These are phyloP conservation scores for Populus hybrid DNA, from an alignment of 441 rosid genomes.

Conservation along the genomic window DNA sequence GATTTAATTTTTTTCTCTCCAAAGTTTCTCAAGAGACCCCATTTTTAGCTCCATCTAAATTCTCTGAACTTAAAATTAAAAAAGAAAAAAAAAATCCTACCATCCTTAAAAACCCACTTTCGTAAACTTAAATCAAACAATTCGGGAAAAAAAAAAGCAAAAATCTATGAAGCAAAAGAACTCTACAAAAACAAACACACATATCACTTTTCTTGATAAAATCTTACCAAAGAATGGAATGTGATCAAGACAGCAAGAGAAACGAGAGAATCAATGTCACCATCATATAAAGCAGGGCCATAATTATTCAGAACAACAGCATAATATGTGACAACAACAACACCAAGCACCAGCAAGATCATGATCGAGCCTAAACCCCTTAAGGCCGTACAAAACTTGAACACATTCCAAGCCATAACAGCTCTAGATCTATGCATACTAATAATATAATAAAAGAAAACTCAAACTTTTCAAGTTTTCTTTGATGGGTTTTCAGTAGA, in stretches of 20 bases:
- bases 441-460: neutral
- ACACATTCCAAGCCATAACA: conserved; percentile 96
- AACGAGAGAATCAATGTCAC: conserved; percentile 53
- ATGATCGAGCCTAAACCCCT: conserved; percentile 93
- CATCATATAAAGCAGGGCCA: conserved; percentile 63
- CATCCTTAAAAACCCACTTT: neutral
- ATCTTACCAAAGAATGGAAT: conserved; percentile 69
- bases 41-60: neutral
- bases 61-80: neutral
- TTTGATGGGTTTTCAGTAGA: conserved; percentile 3
- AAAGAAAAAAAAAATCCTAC: neutral
- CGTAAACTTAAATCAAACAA: neutral
- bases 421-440: conserved; percentile 89
- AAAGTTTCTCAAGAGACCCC: neutral
- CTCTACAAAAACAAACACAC: neutral
- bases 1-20: neutral
- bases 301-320: conserved; percentile 82
- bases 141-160: neutral
- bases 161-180: neutral
- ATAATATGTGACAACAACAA: conserved; percentile 89
- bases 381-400: conserved; percentile 87
- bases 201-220: neutral
- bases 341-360: conserved; percentile 86
- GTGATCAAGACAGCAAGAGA: conserved; percentile 59
- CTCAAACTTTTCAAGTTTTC: neutral